Base-by-base conservation (phyloP, 345 rosid species). In the Aquilaria malaccensis region DNA sequence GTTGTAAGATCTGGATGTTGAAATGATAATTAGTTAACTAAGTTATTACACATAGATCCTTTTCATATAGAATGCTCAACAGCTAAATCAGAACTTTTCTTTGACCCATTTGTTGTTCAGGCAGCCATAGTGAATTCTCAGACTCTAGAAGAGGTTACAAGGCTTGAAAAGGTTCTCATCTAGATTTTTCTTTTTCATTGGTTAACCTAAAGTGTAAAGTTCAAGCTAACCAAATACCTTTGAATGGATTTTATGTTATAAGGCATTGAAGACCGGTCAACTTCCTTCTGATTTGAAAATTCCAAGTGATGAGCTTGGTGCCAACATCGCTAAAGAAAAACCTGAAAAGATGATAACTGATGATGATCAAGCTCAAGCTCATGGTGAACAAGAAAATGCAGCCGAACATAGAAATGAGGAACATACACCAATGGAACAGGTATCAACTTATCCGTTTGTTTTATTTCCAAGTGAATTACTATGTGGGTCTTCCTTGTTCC, bases 51-150 rank as follows among this genome's bases (percentile, higher is more conserved):
- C 43, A 37, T 9, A 37, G 4, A 37, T 37, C 7, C 43, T 37
- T 37, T 3, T 5, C 43, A 37, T 37, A 37, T 37, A 4, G 43
- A 5, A 37, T 22, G 22, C 43, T 37, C 43, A 37, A 9, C 43
- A 37, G 15, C 55, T 55, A 60, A 50, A 45, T 14, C 46, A 13
- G 50, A 33, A 41, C 33, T 0, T 51, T 41, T 13, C 14, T 72
- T 30, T 49, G 15, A 59, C 63, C 62, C 14, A 30, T 76, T 71
- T 66, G 71, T 45, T 66, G 13, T 80, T 78, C 89, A 95, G 97
- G 96, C 99, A 63, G 99, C 99, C 59, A 95, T 95, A 74, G 88
- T 91, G 70, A 95, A 91, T 71, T 91, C 99, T 43, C 96, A 95
- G 87, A 95, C 97, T 55, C 85, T 95, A 56, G 98, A 95, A 82